Percentiles rank a stretch among this genome's conserved stretches.
These are phyloP conservation scores for Suillus placidus DNA, from an alignment of 768 basidiomycete species.

Conservation along the genomic window DNA sequence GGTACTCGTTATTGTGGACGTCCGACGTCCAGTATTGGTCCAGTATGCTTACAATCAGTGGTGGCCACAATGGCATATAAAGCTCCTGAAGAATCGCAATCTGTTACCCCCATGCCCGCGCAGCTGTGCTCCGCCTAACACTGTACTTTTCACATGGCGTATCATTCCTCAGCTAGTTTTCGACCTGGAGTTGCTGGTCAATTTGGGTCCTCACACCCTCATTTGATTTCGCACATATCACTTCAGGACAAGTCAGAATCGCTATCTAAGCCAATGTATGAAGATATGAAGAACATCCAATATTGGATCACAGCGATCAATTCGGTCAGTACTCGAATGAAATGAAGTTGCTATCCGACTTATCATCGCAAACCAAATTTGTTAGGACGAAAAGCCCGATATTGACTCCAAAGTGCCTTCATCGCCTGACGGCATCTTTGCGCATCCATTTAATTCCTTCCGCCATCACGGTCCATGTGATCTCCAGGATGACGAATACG, in stretches of 20 bases:
- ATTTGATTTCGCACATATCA: constrained; percentile 18
- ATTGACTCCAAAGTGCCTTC: constrained; percentile 9
- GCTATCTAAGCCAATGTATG: constrained; percentile 28
- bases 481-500: neutral
- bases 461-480: neutral
- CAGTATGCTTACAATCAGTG: constrained; percentile 14
- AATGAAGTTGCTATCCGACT: neutral
- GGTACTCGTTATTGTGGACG: constrained; percentile 24
- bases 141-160: constrained; percentile 23
- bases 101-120: constrained; percentile 17
- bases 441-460: constrained; percentile 25
- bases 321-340: constrained; percentile 19
- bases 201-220: constrained; percentile 18
- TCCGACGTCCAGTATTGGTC: neutral
- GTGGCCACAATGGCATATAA: constrained; percentile 23
- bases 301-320: constrained; percentile 32
- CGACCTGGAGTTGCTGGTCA: constrained; percentile 32
- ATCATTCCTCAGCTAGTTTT: constrained; percentile 17
- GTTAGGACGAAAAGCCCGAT: constrained; percentile 20
- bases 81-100: constrained; percentile 9
- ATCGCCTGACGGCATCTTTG: constrained; percentile 11
- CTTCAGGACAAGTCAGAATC: constrained; percentile 10
- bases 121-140: constrained; percentile 32
- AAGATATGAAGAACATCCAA: constrained; percentile 24
- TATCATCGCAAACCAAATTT: constrained; percentile 4